A percentile compares a stretch with the other conserved stretches of the same genome.
Conservation (phyloP, 1,284 basidiomycete species). For the Fomes fomentarius region DNA sequence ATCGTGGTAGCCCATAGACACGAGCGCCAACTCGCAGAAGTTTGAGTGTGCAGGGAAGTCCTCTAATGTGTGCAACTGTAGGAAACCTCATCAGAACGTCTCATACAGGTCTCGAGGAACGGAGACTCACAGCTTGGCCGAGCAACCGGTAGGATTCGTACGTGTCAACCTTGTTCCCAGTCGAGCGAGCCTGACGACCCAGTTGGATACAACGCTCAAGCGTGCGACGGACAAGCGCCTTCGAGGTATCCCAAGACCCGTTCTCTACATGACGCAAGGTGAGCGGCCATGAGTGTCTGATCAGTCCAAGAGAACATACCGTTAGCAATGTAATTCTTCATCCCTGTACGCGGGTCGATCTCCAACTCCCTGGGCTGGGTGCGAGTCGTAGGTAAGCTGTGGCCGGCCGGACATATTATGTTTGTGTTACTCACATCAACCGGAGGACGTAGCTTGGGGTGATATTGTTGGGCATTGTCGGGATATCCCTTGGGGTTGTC, state of each 20-base stretch:
- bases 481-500: constrained; percentile 88
- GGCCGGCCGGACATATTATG: neutral
- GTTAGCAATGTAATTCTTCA: constrained; percentile 97
- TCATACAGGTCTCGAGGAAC: neutral
- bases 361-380: constrained; percentile 84
- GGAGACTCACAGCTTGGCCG: constrained; percentile 60
- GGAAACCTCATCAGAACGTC: neutral
- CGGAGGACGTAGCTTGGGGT: constrained; percentile 73
- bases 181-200: constrained; percentile 61
- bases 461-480: constrained; percentile 80
- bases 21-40: constrained; percentile 82
- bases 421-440: constrained; percentile 53
- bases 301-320: constrained; percentile 47
- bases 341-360: constrained; percentile 84
- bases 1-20: constrained; percentile 72
- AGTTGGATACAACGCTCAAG: constrained; percentile 75
- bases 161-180: constrained; percentile 67
- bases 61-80: constrained; percentile 80
- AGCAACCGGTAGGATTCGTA: constrained; percentile 86
- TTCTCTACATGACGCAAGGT: constrained; percentile 50
- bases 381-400: too few species aligned
- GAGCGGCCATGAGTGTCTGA: too few species aligned
- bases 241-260: constrained; percentile 88
- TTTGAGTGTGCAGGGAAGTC: constrained; percentile 92
- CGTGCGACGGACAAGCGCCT: constrained; percentile 77